Conservation (phyloP, 345 rosid species). For the Corchorus capsularis region DNA sequence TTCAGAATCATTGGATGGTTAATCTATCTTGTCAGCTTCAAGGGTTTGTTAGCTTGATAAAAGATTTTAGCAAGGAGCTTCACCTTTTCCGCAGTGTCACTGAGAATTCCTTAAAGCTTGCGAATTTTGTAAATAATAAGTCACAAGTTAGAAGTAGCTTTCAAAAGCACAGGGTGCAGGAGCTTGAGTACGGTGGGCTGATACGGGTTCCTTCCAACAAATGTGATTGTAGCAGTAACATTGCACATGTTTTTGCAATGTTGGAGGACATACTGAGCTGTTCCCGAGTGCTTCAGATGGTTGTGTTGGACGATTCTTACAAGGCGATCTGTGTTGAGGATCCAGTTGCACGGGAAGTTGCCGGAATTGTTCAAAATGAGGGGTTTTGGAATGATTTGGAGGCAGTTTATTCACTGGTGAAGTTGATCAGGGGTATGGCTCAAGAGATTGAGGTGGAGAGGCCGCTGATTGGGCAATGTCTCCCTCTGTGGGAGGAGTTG, state of each 20-base stretch:
- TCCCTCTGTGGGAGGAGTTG: constrained; percentile 60
- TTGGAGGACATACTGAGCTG: constrained; percentile 51
- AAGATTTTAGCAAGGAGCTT: constrained; percentile 55
- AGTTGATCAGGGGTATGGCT: constrained; percentile 51
- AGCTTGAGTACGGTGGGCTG: constrained; percentile 43
- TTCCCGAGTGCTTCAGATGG: constrained; percentile 47
- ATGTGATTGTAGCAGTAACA: constrained; percentile 39
- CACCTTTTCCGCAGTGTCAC: constrained; percentile 41
- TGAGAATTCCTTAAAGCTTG: constrained; percentile 51
- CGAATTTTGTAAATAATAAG: constrained; percentile 49
- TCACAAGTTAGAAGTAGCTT: constrained; percentile 48
- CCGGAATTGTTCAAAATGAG: constrained; percentile 44
- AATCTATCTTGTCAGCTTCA: constrained; percentile 62
- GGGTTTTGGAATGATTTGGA: constrained; percentile 58
- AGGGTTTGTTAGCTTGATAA: constrained; percentile 48
- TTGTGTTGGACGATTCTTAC: constrained; percentile 43
- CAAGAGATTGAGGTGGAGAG: constrained; percentile 51
- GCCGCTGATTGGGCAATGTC: constrained; percentile 57
- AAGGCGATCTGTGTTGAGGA: constrained; percentile 45
- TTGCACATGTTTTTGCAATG: constrained; percentile 37
- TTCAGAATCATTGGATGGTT: constrained; percentile 58
- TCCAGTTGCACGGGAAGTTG: constrained; percentile 42
- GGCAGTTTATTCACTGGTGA: constrained; percentile 50
- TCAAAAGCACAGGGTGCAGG: constrained; percentile 44
- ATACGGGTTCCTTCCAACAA: constrained; percentile 43